A percentile compares a stretch with the other conserved stretches of the same genome.
phyloP scores from a whole-genome alignment of 306 rosid species.

The Vachellia pachyceras region DNA sequence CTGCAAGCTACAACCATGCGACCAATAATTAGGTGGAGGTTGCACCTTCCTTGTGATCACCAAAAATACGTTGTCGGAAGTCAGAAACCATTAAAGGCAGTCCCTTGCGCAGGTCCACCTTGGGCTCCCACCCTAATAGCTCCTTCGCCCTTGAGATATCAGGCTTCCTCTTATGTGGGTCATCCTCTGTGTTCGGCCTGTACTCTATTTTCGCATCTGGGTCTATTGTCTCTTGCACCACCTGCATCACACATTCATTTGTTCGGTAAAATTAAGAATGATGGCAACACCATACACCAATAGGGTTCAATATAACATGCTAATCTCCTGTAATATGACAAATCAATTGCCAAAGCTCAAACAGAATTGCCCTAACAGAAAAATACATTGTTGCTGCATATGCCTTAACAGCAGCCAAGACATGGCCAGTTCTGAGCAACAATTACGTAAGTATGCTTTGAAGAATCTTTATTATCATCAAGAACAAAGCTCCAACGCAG shows the following conservation, averaged over 20 bases:
- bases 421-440: not conserved
- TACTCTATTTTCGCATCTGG: conserved; percentile 79
- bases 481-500: conserved; percentile 18
- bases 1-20: not conserved
- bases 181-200: conserved; percentile 79
- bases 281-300: no score
- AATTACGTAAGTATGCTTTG: no score
- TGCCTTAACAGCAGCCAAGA: not conserved
- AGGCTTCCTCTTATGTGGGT: conserved; percentile 86
- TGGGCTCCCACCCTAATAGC: conserved; percentile 73
- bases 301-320: no score
- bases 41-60: conserved; percentile 68
- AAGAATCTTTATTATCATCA: not conserved
- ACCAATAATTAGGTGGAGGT: conserved; percentile 36
- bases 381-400: no score
- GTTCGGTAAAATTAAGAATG: no score
- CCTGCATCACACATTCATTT: conserved; percentile 47
- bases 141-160: conserved; percentile 79
- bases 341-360: no score
- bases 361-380: no score
- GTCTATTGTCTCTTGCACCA: conserved; percentile 80
- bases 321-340: no score
- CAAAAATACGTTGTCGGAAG: conserved; percentile 74
- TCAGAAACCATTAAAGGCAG: conserved; percentile 83
- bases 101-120: conserved; percentile 68